Evolutionary conservation across 345 rosid genomes (phyloP), one percentile per base, ranked within the genome.

Genomic region (Salix arbutifolia): DNA sequence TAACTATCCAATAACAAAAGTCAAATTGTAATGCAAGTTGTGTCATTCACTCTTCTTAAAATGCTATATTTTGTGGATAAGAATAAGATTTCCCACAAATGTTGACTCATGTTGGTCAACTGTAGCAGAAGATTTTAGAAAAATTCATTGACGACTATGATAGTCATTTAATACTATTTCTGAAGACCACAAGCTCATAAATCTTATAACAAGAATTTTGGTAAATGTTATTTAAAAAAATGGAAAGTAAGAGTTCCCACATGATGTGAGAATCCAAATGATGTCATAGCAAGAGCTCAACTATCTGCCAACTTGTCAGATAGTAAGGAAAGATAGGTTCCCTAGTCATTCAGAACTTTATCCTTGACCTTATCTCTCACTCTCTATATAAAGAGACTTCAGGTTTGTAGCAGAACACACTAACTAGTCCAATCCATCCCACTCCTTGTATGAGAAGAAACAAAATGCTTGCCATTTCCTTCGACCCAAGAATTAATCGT

Each of bases 381-480:
- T 75, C 68, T 50, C 78, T 75, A 79, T 85, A 82, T 77, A 85
- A 79, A 72, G 74, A 44, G 25, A 11, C 60, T 65, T 70, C 44
- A 12, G 13, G 25, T 30, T 25, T 50, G 1, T 37, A 52, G 56
- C 71, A 53, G 56, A 52, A 44, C 65, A 50, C 14, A 21, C 58
- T 9, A 67, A 60, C 44, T 35, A 33, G 7, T 52, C 70, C 44
- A 64, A 76, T 78, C 69, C 65, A 23, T 18, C 13, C 14, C 33
- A 5, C 28, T 4, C 4, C 7, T 58, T 40, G 38, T 19, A 33
- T 2, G 40, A 73, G 38, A 73, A 74, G 53, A 46, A 69, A 44
- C 76, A 42, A 18, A 40, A 79, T 73, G 80, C 75, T 75, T 62
- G 28, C 78, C 58, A 26, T 76, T 25, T 72, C 80, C 16, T 72